Base-by-base conservation (phyloP, 768 basidiomycete genomes). In the Auriscalpium vulgare region DNA sequence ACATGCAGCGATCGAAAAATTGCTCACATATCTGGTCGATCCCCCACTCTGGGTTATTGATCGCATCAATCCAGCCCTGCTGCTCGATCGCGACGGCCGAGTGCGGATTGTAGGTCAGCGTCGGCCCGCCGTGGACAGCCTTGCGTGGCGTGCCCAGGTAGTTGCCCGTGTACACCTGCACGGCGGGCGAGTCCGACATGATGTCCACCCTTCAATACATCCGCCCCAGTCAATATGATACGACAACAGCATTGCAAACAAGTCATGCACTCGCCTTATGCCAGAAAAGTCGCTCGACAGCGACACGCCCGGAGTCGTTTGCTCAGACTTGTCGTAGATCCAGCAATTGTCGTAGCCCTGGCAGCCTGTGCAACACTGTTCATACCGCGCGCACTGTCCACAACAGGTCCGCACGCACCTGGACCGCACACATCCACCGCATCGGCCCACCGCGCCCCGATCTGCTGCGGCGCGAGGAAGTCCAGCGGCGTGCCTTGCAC, bases 311-410 rank as follows among this genome's bases (percentile, higher is more conserved):
- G 71, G 68, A 43, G 69, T 67, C 7, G 59, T 59, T 8, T 44
- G 48, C 49, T 65, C 50, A 36, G 66, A 65, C 11, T 69, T 52
- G 56, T 79, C 75, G 55, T 75, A 75, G 44, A 77, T 61, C 73
- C 74, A 79, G 54, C 69, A 70, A 57, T 78, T 77, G 60, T 79
- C 78, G 55, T 74, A 75, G 2, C 78, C 78, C 16, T 71, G 69
- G 57, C 76, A 78, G 36, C 71, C 76, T 75, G 29, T 29, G 29
- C 29, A 29, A 2, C 29, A 4, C 29, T 29, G 4, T 29, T 29
- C 29, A 29, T 29, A 29, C 29, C 29, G 29, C 29, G 29, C 2
- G 4, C 29, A n/a, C 10, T 38, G 4, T 2, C 29, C 29, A 29
- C 4, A 29, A 29, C 29, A 29, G 29, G 29, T 4, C 44, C 35